These are phyloP conservation scores for Tuber indicum DNA, from an alignment of 495 filamentous ascomycete species.

Conservation along the genomic window DNA sequence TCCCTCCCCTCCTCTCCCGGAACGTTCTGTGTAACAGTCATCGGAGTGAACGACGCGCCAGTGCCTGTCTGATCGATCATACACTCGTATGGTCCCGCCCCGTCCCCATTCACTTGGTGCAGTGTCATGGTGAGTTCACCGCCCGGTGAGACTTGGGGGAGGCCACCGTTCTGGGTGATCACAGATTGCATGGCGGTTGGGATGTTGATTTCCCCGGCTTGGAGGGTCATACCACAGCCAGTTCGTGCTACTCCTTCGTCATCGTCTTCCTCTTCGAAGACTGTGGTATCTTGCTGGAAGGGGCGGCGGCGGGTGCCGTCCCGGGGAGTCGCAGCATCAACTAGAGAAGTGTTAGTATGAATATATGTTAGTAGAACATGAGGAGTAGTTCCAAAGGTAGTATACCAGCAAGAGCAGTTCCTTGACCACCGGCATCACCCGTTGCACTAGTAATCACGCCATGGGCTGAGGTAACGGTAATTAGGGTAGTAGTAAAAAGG, in stretches of 20 bases:
- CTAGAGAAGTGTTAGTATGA: conserved; percentile 26
- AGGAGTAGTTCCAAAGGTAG: conserved; percentile 1
- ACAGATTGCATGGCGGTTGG: conserved; percentile 45
- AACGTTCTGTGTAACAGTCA: conserved; percentile 36
- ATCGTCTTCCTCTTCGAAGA: conserved; percentile 45
- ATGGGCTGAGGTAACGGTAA: conserved; percentile 43
- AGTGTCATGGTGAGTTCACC: conserved; percentile 51
- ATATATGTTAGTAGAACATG: conserved; percentile 6
- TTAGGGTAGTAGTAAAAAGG: background rate
- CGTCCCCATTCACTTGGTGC: conserved; percentile 51
- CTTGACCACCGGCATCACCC: conserved; percentile 48
- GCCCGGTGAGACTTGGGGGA: conserved; percentile 49
- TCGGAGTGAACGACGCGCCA: conserved; percentile 42
- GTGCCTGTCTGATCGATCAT: conserved; percentile 51
- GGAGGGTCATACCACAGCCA: conserved; percentile 47
- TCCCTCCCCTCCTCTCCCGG: conserved; percentile 32
- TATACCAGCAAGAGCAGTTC: conserved; percentile 41
- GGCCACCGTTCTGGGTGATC: conserved; percentile 46
- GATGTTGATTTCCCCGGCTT: conserved; percentile 52
- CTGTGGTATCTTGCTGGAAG: conserved; percentile 52
- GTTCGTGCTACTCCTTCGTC: conserved; percentile 7
- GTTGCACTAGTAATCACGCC: conserved; percentile 48
- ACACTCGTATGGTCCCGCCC: conserved; percentile 49
- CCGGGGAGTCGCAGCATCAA: conserved; percentile 50
- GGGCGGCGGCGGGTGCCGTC: conserved; percentile 50